Evolutionary conservation across 1,284 basidiomycete genomes (phyloP).

Genomic region (Grifola frondosa): DNA sequence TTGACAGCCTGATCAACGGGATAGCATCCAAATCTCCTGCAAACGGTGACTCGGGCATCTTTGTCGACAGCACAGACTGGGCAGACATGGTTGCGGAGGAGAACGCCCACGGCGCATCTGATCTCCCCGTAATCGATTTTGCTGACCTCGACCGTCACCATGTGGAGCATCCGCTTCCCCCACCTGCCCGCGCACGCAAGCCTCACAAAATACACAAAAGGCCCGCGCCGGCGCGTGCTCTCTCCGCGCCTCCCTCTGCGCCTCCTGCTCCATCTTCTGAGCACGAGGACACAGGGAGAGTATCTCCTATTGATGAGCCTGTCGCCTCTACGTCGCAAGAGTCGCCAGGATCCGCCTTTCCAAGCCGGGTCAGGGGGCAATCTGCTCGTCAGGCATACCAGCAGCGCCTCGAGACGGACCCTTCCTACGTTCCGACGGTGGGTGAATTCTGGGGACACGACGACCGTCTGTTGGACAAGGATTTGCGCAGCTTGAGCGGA

Average conservation of each 20-base stretch:
- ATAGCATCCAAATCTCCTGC: constrained; percentile 28
- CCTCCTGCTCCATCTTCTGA: constrained; percentile 15
- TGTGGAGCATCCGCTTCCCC: constrained; percentile 22
- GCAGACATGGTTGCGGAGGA: constrained; percentile 83
- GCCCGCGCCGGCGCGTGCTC: constrained; percentile 16
- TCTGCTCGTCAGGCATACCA: constrained; percentile 76
- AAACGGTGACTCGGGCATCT: constrained; percentile 41
- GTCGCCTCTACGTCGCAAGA: constrained; percentile 27
- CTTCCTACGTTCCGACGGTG: constrained; percentile 82
- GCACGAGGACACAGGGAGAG: constrained; percentile 4
- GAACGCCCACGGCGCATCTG: constrained; percentile 49
- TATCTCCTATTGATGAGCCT: constrained; percentile 32
- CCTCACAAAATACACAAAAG: constrained; percentile 27
- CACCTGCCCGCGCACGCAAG: constrained; percentile 26
- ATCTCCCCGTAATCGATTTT: constrained; percentile 81
- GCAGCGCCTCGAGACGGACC: constrained; percentile 74
- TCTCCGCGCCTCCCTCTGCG: constrained; percentile 21
- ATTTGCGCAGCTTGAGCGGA: constrained; percentile 69
- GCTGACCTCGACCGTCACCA: constrained; percentile 50
- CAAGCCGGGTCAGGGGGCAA: constrained; percentile 46
- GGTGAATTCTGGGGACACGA: constrained; percentile 93
- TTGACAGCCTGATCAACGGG: constrained; percentile 33
- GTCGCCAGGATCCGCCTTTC: constrained; percentile 10
- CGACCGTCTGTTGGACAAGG: constrained; percentile 77
- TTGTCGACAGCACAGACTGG: constrained; percentile 65